phyloP scores from a whole-genome alignment of 2,329 filamentous ascomycete genomes.

The Aspergillus ochraceus region DNA sequence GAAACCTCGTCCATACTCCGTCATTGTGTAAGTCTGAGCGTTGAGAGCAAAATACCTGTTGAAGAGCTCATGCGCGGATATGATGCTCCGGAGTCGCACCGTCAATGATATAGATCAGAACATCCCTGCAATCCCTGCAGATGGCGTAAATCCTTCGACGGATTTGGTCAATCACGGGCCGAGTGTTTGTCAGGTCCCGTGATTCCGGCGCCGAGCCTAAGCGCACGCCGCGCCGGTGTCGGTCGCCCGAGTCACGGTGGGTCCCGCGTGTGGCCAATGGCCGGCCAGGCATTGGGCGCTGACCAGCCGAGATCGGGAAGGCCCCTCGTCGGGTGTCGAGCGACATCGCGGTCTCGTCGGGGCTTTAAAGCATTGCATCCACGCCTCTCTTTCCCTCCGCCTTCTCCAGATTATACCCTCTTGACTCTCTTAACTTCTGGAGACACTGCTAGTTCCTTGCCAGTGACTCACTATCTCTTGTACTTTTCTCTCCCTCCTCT shows the following conservation, averaged over 20 bases:
- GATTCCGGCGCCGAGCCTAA: constrained; percentile 11
- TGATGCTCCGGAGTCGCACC: too few relatives aligned
- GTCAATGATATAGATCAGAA: too few relatives aligned
- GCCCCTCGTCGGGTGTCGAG: constrained; percentile 32
- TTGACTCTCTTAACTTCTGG: not conserved
- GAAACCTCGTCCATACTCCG: not conserved
- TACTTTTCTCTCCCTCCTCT: constrained; percentile 7
- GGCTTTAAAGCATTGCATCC: constrained; percentile 25
- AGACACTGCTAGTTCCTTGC: constrained; percentile 3
- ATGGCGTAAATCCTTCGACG: not conserved
- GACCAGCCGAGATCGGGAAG: constrained; percentile 38
- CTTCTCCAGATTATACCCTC: constrained; percentile 12
- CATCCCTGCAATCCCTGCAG: not conserved
- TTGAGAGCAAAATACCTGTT: too few relatives aligned
- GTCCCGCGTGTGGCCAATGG: constrained; percentile 26
- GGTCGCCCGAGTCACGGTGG: constrained; percentile 3
- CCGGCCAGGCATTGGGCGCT: constrained; percentile 26
- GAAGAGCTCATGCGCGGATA: too few relatives aligned
- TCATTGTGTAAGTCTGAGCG: too few relatives aligned
- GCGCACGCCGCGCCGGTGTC: constrained; percentile 14
- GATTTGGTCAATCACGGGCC: constrained; percentile 11
- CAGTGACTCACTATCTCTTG: constrained; percentile 7
- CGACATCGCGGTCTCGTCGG: constrained; percentile 34
- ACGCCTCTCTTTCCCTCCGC: constrained; percentile 10
- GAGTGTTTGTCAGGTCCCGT: constrained; percentile 13